These are phyloP conservation scores for Penicillium expansum DNA, from an alignment of 2,329 filamentous ascomycete genomes.

Conservation along the genomic window DNA sequence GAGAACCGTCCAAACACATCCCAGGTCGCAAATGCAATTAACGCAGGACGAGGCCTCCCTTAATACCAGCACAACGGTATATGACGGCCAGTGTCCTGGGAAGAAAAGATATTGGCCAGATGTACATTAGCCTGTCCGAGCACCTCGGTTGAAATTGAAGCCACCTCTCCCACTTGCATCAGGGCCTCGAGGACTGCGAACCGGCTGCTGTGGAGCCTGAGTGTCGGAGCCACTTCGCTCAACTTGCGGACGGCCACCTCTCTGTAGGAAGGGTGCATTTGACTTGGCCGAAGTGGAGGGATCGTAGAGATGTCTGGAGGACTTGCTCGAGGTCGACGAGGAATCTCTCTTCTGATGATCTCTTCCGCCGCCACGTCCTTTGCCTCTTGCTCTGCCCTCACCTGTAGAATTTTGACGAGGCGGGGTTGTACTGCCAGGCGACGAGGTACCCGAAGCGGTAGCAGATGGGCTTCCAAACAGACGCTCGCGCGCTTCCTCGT, in stretches of 20 bases:
- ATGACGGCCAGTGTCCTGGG: neutral
- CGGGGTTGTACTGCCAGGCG: conserved; percentile 62
- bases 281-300: conserved; percentile 68
- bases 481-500: conserved; percentile 83
- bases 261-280: conserved; percentile 50
- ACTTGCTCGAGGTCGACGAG: conserved; percentile 38
- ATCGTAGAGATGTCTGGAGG: conserved; percentile 67
- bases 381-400: conserved; percentile 44
- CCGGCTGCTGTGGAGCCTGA: conserved; percentile 53
- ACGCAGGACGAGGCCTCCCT: conserved; percentile 54
- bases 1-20: conserved; percentile 61
- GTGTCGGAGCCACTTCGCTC: conserved; percentile 40
- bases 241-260: conserved; percentile 41
- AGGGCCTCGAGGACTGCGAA: conserved; percentile 74
- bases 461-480: conserved; percentile 66
- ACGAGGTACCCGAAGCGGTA: conserved; percentile 55
- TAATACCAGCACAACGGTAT: conserved; percentile 23
- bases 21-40: conserved; percentile 58
- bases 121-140: conserved; percentile 36
- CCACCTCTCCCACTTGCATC: conserved; percentile 73
- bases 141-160: conserved; percentile 71
- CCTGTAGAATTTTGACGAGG: conserved; percentile 43
- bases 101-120: conserved; percentile 1
- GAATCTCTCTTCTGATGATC: conserved; percentile 44
- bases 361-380: conserved; percentile 51